Base-by-base conservation (phyloP, 495 filamentous ascomycete species). In the Trypethelium eluteriae region DNA sequence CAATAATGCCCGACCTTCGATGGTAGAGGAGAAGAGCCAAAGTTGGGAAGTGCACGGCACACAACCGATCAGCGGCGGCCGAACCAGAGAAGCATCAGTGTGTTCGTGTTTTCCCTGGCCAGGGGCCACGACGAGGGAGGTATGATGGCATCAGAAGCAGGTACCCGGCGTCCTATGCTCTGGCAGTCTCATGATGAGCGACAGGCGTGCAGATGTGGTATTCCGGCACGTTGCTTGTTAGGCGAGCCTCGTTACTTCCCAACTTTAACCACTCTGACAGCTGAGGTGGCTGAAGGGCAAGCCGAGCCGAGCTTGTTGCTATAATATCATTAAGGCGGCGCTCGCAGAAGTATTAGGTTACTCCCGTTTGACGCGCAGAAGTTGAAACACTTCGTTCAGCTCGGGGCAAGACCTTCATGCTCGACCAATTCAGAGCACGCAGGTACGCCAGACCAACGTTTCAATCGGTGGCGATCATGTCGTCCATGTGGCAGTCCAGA, bases 371-470 rank as follows among this genome's bases (percentile, higher is more conserved):
- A 59, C 53, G 53, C 53, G 53, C 53, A 59, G 53, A 7, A 59
- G 53, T 59, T 59, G 53, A 59, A 59, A 59, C 53, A 34, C 2
- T 18, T 34, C 53, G 53, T 18, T 59, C 11, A 59, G 53, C 25
- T 7, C 36, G 7, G 10, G 11, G 5, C 7, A 59, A 7, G 53
- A 36, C 18, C 7, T 18, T n/a, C 10, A 32, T 5, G 11, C 34
- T 59, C 25, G 5, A 18, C 53, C 32, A n/a, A 32, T 35, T 59
- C 53, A 59, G 5, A 34, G 25, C 53, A 59, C 53, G 53, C 53
- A 59, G 53, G 53, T 59, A 59, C 53, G 32, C 53, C 53, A 14
- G 53, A 59, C 53, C 53, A 59, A 9, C 53, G 53, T 59, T 59
- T 59, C 53, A 36, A 35, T 59, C 36, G n/a, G 32, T 36, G 53